Evolutionary conservation across 2,329 filamentous ascomycete genomes (phyloP).

Genomic region (Xylariaceae sp.): DNA sequence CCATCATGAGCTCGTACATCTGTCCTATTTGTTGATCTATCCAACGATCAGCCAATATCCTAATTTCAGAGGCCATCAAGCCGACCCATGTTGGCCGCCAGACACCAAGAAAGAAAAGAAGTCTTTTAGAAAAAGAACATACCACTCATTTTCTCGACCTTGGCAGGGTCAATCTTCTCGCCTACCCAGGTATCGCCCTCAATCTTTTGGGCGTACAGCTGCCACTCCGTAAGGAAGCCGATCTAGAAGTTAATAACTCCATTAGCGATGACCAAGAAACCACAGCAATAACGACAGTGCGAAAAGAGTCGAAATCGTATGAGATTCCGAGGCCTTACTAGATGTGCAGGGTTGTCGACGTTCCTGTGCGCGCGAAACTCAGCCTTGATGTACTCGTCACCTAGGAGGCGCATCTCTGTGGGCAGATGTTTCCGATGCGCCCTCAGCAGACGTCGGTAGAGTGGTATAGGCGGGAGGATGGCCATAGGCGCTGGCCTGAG

Average conservation of each 20-base stretch:
- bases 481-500: constrained; percentile 56
- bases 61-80: not conserved
- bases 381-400: constrained; percentile 90
- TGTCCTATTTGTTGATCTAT: constrained; percentile 92
- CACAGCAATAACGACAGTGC: too few species aligned
- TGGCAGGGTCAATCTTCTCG: constrained; percentile 80
- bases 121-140: constrained; percentile 42
- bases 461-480: constrained; percentile 83
- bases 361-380: constrained; percentile 87
- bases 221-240: constrained; percentile 96
- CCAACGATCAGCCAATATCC: constrained; percentile 16
- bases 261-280: not conserved
- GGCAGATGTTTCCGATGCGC: constrained; percentile 83
- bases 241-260: constrained; percentile 62
- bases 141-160: constrained; percentile 96
- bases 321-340: constrained; percentile 64
- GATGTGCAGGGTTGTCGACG: constrained; percentile 89
- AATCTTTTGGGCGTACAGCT: constrained; percentile 89
- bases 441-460: constrained; percentile 88
- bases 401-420: constrained; percentile 77
- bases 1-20: constrained; percentile 91
- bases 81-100: not conserved
- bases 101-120: not conserved
- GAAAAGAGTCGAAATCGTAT: too few species aligned
- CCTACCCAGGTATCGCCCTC: constrained; percentile 88